Evolutionary conservation across 345 rosid species (phyloP), one percentile per base, ranked within the genome.

Genomic region (Hibiscus trionum): DNA sequence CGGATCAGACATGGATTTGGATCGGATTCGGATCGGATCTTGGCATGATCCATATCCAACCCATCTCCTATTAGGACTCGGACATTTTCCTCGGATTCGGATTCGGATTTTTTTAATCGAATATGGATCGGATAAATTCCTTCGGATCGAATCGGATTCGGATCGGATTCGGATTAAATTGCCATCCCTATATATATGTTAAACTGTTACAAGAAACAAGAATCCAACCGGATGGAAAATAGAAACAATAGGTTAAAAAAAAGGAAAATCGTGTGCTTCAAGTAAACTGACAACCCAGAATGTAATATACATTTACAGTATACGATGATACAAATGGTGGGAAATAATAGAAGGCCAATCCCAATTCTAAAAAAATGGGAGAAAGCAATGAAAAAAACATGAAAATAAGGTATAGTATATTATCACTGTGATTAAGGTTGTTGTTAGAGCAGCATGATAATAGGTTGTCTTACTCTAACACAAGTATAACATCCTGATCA

Each of bases 401-500:
- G 33, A 24, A 5, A 42, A 21, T n/a, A 17, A 35, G 16, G 26
- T 15, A 26, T 15, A 26, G 2, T 58, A 50, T 50, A 15, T 15
- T 14, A 15, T 50, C 17, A 50, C 17, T 15, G 7, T 39, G 37
- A 19, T 59, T 47, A 6, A 52, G 19, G 37, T 61, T 8, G 46
- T 52, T 52, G 56, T n/a, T 52, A 52, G 56, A 5, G 56, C 56
- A 52, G 60, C 42, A 37, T 6, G 42, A 37, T 37, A 37, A 37
- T 37, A 37, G 42, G 42, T 21, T 9, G 60, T 21, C 60, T 50
- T 50, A 50, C 17, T 50, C 56, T 50, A 50, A 50, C 42, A 19
- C 17, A 21, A 21, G 24, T 21, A 21, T 21, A 19, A 6, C 4
- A 56, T 56, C 4, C 55, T 81, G 77, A 86, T 47, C 75, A 80